phyloP scores from a whole-genome alignment of 176 grass and related monocot genomes.

The Triticum turgidum region DNA sequence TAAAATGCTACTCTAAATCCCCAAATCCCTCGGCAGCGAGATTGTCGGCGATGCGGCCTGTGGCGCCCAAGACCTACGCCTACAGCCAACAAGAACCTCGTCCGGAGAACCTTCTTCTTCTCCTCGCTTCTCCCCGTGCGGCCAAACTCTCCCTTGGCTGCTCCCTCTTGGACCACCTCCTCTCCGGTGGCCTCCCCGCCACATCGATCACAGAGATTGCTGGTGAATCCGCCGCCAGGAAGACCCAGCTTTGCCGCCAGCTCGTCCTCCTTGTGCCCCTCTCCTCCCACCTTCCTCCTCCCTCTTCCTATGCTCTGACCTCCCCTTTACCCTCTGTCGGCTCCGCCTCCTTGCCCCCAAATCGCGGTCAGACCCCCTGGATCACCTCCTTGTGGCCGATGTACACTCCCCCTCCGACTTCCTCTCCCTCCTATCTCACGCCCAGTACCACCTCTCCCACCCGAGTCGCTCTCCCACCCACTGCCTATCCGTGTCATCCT shows the following conservation, averaged over 20 bases:
- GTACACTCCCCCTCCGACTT: conserved; percentile 54
- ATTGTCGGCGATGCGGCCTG: conserved; percentile 31
- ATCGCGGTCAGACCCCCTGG: conserved; percentile 52
- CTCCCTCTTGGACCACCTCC: conserved; percentile 63
- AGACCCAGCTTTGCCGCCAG: conserved; percentile 87
- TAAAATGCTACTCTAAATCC: not conserved
- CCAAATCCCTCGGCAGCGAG: not conserved
- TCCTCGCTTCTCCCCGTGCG: conserved; percentile 39
- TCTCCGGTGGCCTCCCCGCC: conserved; percentile 69
- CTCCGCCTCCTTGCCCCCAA: conserved; percentile 56
- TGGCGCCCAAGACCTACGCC: not conserved
- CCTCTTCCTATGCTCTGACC: conserved; percentile 75
- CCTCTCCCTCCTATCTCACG: conserved; percentile 49
- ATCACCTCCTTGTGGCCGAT: conserved; percentile 63
- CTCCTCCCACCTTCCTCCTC: conserved; percentile 57
- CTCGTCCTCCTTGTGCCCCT: conserved; percentile 68
- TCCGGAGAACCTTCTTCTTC: conserved; percentile 56
- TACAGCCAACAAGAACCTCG: conserved; percentile 18
- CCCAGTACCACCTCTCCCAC: conserved; percentile 42
- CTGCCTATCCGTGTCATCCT: conserved; percentile 62
- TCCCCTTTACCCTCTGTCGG: conserved; percentile 57
- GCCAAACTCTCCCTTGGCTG: conserved; percentile 76
- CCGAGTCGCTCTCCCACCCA: conserved; percentile 11
- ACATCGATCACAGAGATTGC: conserved; percentile 76
- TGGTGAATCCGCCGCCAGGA: conserved; percentile 65